phyloP scores from a whole-genome alignment of 2,329 filamentous ascomycete genomes.

The Verticillium longisporum region DNA sequence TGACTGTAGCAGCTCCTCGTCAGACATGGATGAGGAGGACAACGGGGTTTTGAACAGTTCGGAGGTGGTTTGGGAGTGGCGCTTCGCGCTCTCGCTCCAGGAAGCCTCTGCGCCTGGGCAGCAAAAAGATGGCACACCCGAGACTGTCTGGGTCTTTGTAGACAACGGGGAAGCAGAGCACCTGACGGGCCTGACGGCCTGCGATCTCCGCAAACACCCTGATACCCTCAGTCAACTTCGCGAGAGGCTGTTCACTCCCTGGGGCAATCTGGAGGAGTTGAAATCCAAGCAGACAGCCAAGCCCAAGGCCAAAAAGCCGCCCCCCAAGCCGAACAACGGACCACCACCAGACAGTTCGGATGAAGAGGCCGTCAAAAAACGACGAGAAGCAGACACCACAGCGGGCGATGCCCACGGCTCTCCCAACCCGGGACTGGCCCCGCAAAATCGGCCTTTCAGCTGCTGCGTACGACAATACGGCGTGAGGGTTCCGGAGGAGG shows the following conservation, averaged over 20 bases:
- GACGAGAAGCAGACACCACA: not conserved
- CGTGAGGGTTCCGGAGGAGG: constrained; percentile 34
- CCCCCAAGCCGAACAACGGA: constrained; percentile 12
- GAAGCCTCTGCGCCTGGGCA: constrained; percentile 41
- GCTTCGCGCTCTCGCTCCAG: constrained; percentile 73
- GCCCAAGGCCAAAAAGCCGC: not conserved
- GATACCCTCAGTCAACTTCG: constrained; percentile 45
- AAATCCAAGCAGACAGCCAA: constrained; percentile 33
- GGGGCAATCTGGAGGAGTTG: constrained; percentile 77
- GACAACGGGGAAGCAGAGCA: constrained; percentile 47
- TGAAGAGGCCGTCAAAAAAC: constrained; percentile 14
- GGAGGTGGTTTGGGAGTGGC: constrained; percentile 68
- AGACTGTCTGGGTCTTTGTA: constrained; percentile 61
- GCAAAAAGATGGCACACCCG: constrained; percentile 12
- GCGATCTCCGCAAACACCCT: constrained; percentile 47
- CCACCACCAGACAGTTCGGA: constrained; percentile 32
- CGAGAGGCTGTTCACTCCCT: constrained; percentile 69
- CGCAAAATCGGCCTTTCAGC: constrained; percentile 54
- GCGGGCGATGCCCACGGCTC: not conserved
- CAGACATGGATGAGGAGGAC: constrained; percentile 14
- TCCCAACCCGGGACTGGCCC: not conserved
- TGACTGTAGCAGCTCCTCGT: constrained; percentile 19
- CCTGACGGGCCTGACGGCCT: constrained; percentile 40
- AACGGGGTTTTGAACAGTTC: too few species aligned
- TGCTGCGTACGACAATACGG: constrained; percentile 71